phyloP scores from a whole-genome alignment of 495 filamentous ascomycete species.

The Trichoderma gamsii region DNA sequence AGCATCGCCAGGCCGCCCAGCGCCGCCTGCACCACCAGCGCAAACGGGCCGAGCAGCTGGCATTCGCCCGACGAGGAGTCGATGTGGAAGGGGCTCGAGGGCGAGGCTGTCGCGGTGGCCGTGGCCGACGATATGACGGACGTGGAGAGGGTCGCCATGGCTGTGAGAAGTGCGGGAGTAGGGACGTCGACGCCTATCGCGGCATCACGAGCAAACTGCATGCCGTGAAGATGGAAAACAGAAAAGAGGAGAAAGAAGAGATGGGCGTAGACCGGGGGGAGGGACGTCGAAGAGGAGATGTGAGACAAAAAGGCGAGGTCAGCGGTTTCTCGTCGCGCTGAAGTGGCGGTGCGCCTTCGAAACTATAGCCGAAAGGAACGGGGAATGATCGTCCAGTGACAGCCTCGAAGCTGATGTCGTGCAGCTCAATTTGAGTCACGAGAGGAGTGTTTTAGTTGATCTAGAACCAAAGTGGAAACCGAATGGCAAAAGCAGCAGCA shows the following conservation, averaged over 20 bases:
- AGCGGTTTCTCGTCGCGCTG: neutral
- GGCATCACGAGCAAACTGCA: conserved; percentile 7
- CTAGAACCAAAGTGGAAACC: too few species aligned
- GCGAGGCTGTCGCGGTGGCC: conserved; percentile 25
- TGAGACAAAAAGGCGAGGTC: neutral
- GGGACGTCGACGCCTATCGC: conserved; percentile 27
- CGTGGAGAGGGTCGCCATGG: conserved; percentile 25
- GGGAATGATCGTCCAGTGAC: too few species aligned
- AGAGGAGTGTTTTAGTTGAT: too few species aligned
- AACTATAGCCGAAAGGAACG: neutral
- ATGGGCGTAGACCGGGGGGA: too few species aligned
- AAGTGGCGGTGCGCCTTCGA: too few species aligned
- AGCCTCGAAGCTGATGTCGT: too few species aligned
- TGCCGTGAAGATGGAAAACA: neutral
- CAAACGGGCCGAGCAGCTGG: conserved; percentile 75
- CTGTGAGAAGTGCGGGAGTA: conserved; percentile 25
- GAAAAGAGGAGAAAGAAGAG: too few species aligned
- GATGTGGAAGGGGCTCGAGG: conserved; percentile 14
- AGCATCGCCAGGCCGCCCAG: conserved; percentile 79
- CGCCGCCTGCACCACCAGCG: conserved; percentile 79
- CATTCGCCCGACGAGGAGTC: conserved; percentile 55
- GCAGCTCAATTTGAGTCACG: too few species aligned
- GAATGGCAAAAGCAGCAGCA: neutral
- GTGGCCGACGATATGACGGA: conserved; percentile 25
- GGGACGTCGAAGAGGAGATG: neutral